A percentile compares a stretch with the other conserved stretches of the same genome.
Evolutionary conservation across 164 flowering plant species (phyloP).

Genomic region (Chloranthus sessilifolius): DNA sequence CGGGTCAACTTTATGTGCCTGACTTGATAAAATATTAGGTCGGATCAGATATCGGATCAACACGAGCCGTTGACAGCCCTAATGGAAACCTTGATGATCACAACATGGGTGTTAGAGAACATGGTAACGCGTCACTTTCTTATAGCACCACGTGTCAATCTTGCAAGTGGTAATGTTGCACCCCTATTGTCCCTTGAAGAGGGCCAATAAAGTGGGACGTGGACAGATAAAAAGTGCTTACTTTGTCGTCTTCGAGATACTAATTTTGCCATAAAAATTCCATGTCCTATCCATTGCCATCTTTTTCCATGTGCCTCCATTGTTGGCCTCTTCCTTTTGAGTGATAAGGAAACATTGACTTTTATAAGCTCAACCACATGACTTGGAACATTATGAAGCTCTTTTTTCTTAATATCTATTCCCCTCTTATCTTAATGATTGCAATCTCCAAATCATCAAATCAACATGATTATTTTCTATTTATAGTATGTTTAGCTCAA

Average conservation of each 20-base stretch:
- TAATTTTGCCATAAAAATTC: neutral
- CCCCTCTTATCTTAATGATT: neutral
- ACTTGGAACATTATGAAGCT: neutral
- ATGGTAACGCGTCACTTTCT: neutral
- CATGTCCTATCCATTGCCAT: too few relatives aligned
- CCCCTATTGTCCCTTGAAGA: neutral
- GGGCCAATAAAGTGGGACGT: slow-evolving; percentile 1
- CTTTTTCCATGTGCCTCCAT: neutral
- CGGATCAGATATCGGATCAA: neutral
- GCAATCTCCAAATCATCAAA: too few relatives aligned
- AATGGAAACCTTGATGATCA: neutral
- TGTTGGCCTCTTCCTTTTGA: neutral
- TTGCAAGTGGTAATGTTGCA: neutral
- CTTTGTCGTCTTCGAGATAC: neutral
- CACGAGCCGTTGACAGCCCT: neutral
- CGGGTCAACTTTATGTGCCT: neutral
- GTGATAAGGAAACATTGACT: neutral
- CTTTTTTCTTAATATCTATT: neutral
- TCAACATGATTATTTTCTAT: too few relatives aligned
- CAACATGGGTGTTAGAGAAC: neutral
- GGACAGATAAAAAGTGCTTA: slow-evolving; percentile 13
- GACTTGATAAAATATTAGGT: neutral
- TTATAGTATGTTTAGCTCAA: too few relatives aligned
- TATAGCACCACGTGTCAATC: neutral
- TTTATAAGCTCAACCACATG: neutral